A percentile compares a stretch with the other conserved stretches of the same genome.
phyloP scores from a whole-genome alignment of 208 protist species.

The Crithidia thermophila region DNA sequence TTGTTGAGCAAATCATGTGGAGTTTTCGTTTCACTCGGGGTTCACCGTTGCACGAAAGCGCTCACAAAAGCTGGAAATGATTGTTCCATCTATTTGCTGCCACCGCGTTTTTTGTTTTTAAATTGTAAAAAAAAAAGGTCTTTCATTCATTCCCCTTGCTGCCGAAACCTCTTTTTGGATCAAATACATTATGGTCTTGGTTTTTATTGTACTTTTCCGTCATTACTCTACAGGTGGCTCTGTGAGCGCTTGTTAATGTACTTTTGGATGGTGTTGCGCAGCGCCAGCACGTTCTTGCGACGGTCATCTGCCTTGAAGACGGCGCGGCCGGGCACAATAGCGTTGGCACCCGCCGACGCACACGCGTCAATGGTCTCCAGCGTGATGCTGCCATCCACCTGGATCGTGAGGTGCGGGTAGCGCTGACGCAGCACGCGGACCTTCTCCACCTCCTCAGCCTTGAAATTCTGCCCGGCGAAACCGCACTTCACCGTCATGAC shows the following conservation, averaged over 20 bases:
- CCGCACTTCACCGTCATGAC: constrained; percentile 99
- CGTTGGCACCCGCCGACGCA: constrained; percentile 96
- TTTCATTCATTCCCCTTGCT: too few species aligned
- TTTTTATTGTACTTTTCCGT: not conserved
- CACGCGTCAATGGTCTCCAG: constrained; percentile 92
- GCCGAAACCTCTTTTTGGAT: too few species aligned
- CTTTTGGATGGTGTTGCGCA: constrained; percentile 46
- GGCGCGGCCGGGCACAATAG: constrained; percentile 97
- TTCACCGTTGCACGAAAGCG: too few species aligned
- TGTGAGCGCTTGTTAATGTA: constrained; percentile 17
- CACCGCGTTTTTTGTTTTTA: not conserved
- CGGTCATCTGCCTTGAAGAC: constrained; percentile 89
- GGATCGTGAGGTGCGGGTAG: constrained; percentile 94
- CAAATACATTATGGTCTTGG: too few species aligned
- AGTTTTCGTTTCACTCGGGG: too few species aligned
- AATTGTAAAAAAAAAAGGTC: constrained; percentile 12
- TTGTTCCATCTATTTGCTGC: too few species aligned
- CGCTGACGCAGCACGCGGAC: constrained; percentile 80
- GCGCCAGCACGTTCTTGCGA: constrained; percentile 36
- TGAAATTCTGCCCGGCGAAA: constrained; percentile 99
- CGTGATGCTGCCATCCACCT: constrained; percentile 98
- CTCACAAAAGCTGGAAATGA: too few species aligned
- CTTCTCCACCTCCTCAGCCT: constrained; percentile 97
- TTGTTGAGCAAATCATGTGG: too few species aligned
- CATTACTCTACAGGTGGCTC: constrained; percentile 17